Conservation (phyloP, 495 filamentous ascomycete species). For the Penicillium maclennaniae region DNA sequence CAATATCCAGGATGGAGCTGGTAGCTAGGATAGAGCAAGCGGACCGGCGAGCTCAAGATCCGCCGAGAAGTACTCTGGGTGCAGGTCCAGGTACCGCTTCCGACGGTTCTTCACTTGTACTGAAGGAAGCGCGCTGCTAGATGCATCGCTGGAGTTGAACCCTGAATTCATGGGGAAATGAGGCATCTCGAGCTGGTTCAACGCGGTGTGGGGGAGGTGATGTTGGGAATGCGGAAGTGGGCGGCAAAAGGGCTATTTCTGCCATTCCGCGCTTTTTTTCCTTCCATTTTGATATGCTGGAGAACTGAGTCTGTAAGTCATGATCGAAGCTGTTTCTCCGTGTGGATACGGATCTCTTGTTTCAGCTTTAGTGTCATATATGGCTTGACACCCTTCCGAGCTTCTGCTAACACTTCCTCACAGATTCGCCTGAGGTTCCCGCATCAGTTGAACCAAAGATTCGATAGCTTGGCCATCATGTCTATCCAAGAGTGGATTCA, state of each 20-base stretch:
- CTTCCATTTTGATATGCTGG: slow-evolving; percentile 13
- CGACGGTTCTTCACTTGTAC: slow-evolving; percentile 58
- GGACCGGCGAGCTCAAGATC: slow-evolving; percentile 62
- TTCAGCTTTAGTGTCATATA: background rate
- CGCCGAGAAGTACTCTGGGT: slow-evolving; percentile 62
- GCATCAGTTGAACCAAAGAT: slow-evolving; percentile 1
- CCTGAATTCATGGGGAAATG: slow-evolving; percentile 36
- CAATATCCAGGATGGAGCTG: slow-evolving; percentile 3
- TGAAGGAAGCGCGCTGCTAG: slow-evolving; percentile 14
- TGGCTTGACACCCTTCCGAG: background rate
- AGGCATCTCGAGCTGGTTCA: slow-evolving; percentile 33
- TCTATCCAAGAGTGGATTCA: slow-evolving; percentile 26
- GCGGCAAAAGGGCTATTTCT: slow-evolving; percentile 31
- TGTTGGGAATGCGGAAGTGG: slow-evolving; percentile 26
- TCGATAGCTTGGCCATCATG: slow-evolving; percentile 22
- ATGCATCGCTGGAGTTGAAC: slow-evolving; percentile 11
- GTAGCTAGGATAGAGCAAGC: slow-evolving; percentile 36
- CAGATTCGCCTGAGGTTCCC: slow-evolving; percentile 9
- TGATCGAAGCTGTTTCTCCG: background rate
- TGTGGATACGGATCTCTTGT: background rate
- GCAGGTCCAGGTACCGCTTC: slow-evolving; percentile 59
- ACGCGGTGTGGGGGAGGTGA: slow-evolving; percentile 10
- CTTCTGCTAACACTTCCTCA: slow-evolving; percentile 6
- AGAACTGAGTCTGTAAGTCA: slow-evolving; percentile 21
- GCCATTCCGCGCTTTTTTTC: slow-evolving; percentile 22